Base-by-base conservation (phyloP, 1,139 yeast species). In the Magnusiomyces paraingens region DNA sequence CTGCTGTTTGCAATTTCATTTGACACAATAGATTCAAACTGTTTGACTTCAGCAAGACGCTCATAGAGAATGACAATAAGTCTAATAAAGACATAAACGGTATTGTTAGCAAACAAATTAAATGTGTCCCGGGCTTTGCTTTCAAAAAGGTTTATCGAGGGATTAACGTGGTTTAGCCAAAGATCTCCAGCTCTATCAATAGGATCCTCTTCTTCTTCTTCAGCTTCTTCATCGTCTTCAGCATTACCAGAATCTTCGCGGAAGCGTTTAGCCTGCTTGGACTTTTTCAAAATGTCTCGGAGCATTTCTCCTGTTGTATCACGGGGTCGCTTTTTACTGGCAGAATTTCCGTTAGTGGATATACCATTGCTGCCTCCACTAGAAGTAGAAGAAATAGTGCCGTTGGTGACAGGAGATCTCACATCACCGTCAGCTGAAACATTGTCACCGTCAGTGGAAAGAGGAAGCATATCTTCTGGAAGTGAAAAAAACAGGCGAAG, bases 91-190 rank as follows among this genome's bases (percentile, higher is more conserved):
- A 91, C 90, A 66, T 93, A 93, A 46, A 91, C 81, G 54, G 93
- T 83, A n/a, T 97, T 86, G 69, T 91, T 93, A 59, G 90, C 86
- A 74, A 93, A 93, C 66, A 91, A 70, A 68, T 90, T 91, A 74
- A 74, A 93, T 50, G 78, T 80, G 57, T 65, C 62, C 2, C 58
- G 51, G 11, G 48, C 45, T 12, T 50, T 48, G 17, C 50, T 55
- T 54, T 61, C 57, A 35, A 52, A 43, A 26, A 55, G 57, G 50
- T 51, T 50, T 11, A 43, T 32, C 17, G 58, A 40, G 18, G 55
- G 50, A 17, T 47, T 47, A 5, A 49, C 40, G 40, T 58, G 64
- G 43, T 59, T 74, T 52, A 86, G 80, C 85, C 95, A 84, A 56
- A 78, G 75, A 52, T 86, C 86, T 52, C 82, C 82, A 1, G 87